These are phyloP conservation scores for Sugiyamaella floridensis DNA, from an alignment of 805 yeast genomes.

Conservation along the genomic window DNA sequence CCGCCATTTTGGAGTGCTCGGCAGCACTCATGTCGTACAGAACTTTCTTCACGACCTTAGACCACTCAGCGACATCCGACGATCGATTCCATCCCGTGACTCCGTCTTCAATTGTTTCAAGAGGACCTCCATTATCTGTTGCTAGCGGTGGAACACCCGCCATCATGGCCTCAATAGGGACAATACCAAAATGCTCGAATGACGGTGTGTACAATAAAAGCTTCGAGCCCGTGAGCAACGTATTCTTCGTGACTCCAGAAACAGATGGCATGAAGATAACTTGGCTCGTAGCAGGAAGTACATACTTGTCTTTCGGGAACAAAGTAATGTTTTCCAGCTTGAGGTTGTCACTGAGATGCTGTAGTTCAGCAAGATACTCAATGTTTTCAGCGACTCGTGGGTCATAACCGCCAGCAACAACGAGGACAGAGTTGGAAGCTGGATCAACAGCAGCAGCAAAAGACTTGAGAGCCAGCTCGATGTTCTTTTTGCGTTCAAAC, in stretches of 20 bases:
- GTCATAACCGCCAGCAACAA: conserved; percentile 92
- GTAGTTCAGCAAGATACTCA: conserved; percentile 57
- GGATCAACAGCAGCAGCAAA: conserved; percentile 40
- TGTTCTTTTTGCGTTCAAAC: conserved; percentile 79
- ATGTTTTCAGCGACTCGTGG: conserved; percentile 67
- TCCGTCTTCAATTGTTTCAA: conserved; percentile 58
- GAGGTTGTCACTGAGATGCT: conserved; percentile 40
- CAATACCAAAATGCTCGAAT: conserved; percentile 94
- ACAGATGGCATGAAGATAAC: conserved; percentile 79
- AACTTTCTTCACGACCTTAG: conserved; percentile 26
- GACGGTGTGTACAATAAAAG: conserved; percentile 82
- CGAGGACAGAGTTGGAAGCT: conserved; percentile 35
- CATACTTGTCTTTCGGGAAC: conserved; percentile 19
- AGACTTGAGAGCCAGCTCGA: conserved; percentile 68
- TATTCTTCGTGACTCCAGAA: conserved; percentile 54
- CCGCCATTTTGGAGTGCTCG: conserved; percentile 26
- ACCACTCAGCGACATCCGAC: conserved; percentile 31
- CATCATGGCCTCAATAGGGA: conserved; percentile 92
- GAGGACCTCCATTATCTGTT: conserved; percentile 85
- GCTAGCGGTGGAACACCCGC: conserved; percentile 79
- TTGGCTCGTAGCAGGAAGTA: conserved; percentile 26
- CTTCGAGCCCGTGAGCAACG: conserved; percentile 50
- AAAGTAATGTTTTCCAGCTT: conserved; percentile 41
- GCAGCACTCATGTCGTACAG: conserved; percentile 17
- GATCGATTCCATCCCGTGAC: conserved; percentile 35